These are phyloP conservation scores for Orobanche coerulescens DNA, from an alignment of 257 asterid species.

Conservation along the genomic window DNA sequence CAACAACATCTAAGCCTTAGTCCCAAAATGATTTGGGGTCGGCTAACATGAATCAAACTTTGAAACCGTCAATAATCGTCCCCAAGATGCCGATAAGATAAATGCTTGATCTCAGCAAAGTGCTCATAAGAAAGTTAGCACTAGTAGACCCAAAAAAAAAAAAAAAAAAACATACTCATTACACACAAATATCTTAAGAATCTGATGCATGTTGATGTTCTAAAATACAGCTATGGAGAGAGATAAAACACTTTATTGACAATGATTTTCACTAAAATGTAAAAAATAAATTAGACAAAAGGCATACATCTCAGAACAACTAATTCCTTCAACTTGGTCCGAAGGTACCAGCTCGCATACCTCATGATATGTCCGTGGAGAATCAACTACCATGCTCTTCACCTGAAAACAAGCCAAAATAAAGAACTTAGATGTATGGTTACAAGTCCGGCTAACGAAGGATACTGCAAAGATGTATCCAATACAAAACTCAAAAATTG, in stretches of 20 bases:
- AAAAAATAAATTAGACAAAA: neutral
- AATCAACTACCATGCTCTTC: slow-evolving; percentile 81
- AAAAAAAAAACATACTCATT: neutral
- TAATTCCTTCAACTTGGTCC: neutral
- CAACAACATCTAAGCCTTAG: too few species aligned
- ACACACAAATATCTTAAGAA: neutral
- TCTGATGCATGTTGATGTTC: neutral
- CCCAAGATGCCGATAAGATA: neutral
- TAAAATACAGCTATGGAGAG: neutral
- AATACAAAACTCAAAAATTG: slow-evolving; percentile 11
- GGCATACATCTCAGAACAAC: neutral
- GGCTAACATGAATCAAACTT: too few species aligned
- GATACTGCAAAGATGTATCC: slow-evolving; percentile 1
- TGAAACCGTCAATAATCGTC: slow-evolving; percentile 1
- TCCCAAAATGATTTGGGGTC: too few species aligned
- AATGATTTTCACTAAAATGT: neutral
- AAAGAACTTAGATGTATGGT: slow-evolving; percentile 20
- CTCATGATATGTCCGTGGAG: slow-evolving; percentile 94
- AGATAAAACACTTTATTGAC: neutral
- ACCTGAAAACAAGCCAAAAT: slow-evolving; percentile 50
- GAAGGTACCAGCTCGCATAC: slow-evolving; percentile 33
- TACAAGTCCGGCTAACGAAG: slow-evolving; percentile 13
- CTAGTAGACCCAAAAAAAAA: neutral
- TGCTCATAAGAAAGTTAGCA: neutral
- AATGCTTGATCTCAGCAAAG: neutral